Evolutionary conservation across 108 stramenopile genomes (phyloP).

Genomic region (Aurantiochytrium sp.): DNA sequence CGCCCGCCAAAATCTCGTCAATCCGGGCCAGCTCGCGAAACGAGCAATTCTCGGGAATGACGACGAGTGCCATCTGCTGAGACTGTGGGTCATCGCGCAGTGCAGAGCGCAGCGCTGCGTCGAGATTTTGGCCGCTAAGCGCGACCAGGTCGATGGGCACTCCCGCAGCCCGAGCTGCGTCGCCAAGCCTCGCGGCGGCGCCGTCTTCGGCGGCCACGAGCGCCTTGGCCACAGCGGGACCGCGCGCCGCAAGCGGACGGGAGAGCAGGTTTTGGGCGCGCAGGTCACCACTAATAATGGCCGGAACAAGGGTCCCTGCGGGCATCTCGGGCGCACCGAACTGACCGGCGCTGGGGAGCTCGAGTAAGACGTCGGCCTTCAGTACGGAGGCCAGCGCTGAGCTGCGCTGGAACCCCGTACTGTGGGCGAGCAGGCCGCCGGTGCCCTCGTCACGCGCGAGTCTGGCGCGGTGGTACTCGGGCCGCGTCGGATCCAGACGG

Average conservation of each 20-base stretch:
- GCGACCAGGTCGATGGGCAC: not conserved
- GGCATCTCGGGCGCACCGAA: not conserved
- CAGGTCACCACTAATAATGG: not conserved
- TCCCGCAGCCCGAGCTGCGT: not conserved
- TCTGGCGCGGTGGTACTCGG: not conserved
- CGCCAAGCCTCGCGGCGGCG: not conserved
- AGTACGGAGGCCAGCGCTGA: not conserved
- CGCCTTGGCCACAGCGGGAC: not conserved
- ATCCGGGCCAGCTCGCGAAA: not conserved
- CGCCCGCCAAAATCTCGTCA: no score
- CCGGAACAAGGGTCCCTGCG: not conserved
- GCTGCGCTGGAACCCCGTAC: conserved; percentile 7
- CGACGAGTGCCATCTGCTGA: not conserved
- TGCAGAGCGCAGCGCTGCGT: not conserved
- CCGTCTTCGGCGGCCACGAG: not conserved
- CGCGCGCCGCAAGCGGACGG: not conserved
- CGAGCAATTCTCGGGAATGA: not conserved
- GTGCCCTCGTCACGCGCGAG: not conserved
- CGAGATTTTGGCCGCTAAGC: not conserved
- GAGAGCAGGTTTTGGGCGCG: not conserved
- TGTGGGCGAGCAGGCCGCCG: not conserved
- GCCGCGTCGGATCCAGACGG: not conserved
- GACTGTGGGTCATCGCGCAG: not conserved
- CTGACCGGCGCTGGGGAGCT: not conserved
- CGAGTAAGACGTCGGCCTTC: not conserved